phyloP scores from a whole-genome alignment of 75 land plant species.

The Isoetes taiwanensis region DNA sequence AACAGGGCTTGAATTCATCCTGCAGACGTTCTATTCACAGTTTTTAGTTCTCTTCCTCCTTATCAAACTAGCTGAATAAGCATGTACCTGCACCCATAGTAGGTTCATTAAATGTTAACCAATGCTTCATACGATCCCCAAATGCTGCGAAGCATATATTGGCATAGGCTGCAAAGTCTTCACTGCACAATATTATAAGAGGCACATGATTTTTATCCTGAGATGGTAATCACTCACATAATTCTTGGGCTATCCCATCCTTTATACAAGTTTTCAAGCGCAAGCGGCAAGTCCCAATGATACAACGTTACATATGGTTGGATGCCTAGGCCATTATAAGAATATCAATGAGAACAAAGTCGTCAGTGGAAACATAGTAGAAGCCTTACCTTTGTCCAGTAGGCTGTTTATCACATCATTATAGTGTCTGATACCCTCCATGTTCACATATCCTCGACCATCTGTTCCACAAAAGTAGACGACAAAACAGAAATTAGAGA shows the following conservation, averaged over 20 bases:
- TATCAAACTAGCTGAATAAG: conserved; percentile 51
- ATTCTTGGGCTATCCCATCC: conserved; percentile 39
- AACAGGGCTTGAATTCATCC: too few relatives aligned
- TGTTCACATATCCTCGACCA: too few relatives aligned
- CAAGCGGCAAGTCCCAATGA: conserved; percentile 65
- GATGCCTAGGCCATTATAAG: too few relatives aligned
- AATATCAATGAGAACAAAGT: too few relatives aligned
- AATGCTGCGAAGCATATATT: conserved; percentile 70
- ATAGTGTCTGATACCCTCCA: too few relatives aligned
- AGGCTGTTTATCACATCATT: too few relatives aligned
- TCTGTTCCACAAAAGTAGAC: too few relatives aligned
- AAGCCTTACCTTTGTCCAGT: too few relatives aligned
- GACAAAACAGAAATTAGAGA: too few relatives aligned
- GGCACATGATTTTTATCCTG: too few relatives aligned
- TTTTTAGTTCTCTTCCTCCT: conserved; percentile 54
- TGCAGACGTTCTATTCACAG: conserved; percentile 58
- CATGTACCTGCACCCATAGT: conserved; percentile 66
- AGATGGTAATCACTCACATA: conserved; percentile 61
- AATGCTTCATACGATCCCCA: conserved; percentile 73
- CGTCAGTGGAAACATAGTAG: too few relatives aligned
- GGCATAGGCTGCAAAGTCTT: conserved; percentile 60
- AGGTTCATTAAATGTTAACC: conserved; percentile 78
- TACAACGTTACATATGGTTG: conserved; percentile 69
- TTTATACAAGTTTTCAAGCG: conserved; percentile 38
- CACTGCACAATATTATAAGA: too few relatives aligned